Evolutionary conservation across 2,329 filamentous ascomycete species (phyloP).

Genomic region (Aspergillus sp.): DNA sequence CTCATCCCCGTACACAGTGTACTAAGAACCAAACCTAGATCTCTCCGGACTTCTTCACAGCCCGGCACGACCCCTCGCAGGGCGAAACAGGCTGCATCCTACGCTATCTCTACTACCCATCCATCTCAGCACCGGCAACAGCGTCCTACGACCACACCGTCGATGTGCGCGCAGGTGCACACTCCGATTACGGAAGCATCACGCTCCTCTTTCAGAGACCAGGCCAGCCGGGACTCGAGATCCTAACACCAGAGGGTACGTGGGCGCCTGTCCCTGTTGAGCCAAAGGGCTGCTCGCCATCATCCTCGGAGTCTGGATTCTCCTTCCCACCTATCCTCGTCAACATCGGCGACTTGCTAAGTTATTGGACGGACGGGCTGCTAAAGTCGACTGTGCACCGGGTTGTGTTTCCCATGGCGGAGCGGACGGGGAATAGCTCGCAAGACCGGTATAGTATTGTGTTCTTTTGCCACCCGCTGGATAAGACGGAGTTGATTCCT

Average conservation of each 20-base stretch:
- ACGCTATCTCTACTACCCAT: slow-evolving; percentile 75
- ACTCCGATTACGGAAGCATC: slow-evolving; percentile 79
- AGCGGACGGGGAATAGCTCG: slow-evolving; percentile 41
- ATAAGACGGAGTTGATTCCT: slow-evolving; percentile 57
- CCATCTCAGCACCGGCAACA: slow-evolving; percentile 51
- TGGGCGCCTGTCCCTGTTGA: slow-evolving; percentile 72
- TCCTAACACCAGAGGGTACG: slow-evolving; percentile 62
- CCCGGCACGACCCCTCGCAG: slow-evolving; percentile 59
- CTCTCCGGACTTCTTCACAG: slow-evolving; percentile 61
- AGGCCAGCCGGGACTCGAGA: slow-evolving; percentile 84
- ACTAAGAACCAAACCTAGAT: slow-evolving; percentile 39
- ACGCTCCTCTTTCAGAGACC: slow-evolving; percentile 81
- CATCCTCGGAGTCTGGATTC: slow-evolving; percentile 39
- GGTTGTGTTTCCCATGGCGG: slow-evolving; percentile 70
- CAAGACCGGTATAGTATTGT: slow-evolving; percentile 62
- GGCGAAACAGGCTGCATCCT: slow-evolving; percentile 64
- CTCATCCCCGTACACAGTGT: not conserved
- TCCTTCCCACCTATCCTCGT: slow-evolving; percentile 71
- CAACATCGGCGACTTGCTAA: slow-evolving; percentile 73
- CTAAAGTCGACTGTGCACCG: slow-evolving; percentile 87
- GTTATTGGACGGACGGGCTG: slow-evolving; percentile 89
- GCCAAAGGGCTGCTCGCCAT: slow-evolving; percentile 43
- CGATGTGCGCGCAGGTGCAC: slow-evolving; percentile 85
- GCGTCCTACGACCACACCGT: slow-evolving; percentile 52
- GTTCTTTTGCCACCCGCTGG: slow-evolving; percentile 67